Evolutionary conservation across 306 rosid species (phyloP).

Genomic region (Quercus wislizeni): DNA sequence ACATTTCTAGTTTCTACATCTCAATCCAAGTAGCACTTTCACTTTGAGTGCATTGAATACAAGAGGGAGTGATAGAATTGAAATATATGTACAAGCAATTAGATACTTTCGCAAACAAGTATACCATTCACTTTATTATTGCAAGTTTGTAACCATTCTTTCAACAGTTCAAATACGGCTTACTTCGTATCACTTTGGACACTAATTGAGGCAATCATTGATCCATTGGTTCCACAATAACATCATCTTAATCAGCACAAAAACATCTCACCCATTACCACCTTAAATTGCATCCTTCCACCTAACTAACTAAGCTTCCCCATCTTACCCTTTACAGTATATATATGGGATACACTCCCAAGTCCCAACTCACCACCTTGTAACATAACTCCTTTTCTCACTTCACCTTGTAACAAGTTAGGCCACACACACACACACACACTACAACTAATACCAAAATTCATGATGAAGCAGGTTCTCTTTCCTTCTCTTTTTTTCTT

Average conservation of each 20-base stretch:
- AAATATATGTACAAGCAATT: too few species aligned
- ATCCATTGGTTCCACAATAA: background rate
- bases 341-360: background rate
- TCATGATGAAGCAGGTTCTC: conserved; percentile 29
- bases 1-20: too few species aligned
- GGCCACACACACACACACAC: background rate
- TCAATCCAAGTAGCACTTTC: too few species aligned
- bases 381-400: background rate
- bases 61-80: too few species aligned
- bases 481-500: background rate
- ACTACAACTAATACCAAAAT: background rate
- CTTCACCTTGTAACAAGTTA: background rate
- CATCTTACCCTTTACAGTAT: conserved; percentile 20
- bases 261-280: conserved; percentile 10
- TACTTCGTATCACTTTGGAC: too few species aligned
- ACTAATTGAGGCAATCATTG: background rate
- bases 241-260: background rate
- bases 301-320: conserved; percentile 38
- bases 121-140: too few species aligned
- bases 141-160: too few species aligned
- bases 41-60: too few species aligned
- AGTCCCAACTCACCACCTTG: background rate
- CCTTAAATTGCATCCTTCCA: conserved; percentile 38
- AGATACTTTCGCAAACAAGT: too few species aligned
- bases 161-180: too few species aligned